Percentiles rank a stretch among this genome's conserved stretches.
Conservation (phyloP, 1,139 yeast species). For the Kluyveromyces sp. region DNA sequence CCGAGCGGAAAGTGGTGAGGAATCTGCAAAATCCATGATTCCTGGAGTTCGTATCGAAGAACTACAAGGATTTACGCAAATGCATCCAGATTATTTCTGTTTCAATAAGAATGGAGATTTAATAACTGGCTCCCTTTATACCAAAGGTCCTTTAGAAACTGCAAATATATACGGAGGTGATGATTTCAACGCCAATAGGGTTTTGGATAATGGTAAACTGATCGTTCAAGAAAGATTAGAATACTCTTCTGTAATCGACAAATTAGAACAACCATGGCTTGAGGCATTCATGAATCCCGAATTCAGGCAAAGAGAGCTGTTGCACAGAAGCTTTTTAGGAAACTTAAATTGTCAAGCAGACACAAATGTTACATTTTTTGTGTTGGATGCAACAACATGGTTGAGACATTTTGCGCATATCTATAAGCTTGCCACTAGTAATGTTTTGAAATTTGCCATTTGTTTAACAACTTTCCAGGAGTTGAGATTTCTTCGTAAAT, state of each 20-base stretch:
- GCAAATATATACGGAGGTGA: slow-evolving; percentile 16
- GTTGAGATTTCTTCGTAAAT: slow-evolving; percentile 61
- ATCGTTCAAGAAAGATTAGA: slow-evolving; percentile 3
- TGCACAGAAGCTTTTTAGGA: slow-evolving; percentile 10
- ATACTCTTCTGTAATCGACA: slow-evolving; percentile 4
- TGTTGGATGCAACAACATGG: slow-evolving; percentile 77
- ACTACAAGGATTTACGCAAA: slow-evolving; percentile 26
- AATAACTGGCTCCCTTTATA: slow-evolving; percentile 27
- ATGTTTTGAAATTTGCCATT: slow-evolving; percentile 49
- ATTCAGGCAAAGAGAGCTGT: slow-evolving; percentile 1
- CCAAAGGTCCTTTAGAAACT: slow-evolving; percentile 18
- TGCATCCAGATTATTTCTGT: slow-evolving; percentile 21
- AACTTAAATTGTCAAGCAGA: slow-evolving; percentile 12
- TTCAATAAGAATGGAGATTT: slow-evolving; percentile 31
- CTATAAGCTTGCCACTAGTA: slow-evolving; percentile 58
- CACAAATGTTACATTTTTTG: slow-evolving; percentile 43
- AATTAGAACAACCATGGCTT: slow-evolving; percentile 6
- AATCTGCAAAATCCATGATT: slow-evolving; percentile 22
- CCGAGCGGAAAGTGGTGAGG: slow-evolving; percentile 11
- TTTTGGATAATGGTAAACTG: slow-evolving; percentile 8
- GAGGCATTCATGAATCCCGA: slow-evolving; percentile 7
- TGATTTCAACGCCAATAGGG: slow-evolving; percentile 11
- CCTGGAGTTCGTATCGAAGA: slow-evolving; percentile 26
- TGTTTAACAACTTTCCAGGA: slow-evolving; percentile 78
- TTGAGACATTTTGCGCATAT: slow-evolving; percentile 71